Percentiles rank a stretch among this genome's conserved stretches.
Conservation (phyloP, 2,329 filamentous ascomycete genomes). For the Graphiopsis chlorocephala region DNA sequence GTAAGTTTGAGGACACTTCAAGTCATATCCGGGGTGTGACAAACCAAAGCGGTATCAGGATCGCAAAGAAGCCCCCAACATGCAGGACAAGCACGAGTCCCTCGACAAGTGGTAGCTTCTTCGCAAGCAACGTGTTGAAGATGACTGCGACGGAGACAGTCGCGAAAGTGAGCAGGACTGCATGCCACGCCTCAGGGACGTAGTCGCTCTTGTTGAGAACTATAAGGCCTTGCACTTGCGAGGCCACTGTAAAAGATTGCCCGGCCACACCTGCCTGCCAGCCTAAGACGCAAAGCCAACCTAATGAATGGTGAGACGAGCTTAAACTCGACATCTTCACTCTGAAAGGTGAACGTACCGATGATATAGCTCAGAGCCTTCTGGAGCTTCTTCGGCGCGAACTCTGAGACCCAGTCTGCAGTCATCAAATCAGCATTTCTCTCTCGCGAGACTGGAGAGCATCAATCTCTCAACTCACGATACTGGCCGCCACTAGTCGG, state of each 20-base stretch:
- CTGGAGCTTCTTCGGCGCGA: background rate
- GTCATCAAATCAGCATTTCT: slow-evolving; percentile 10
- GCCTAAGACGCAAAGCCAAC: slow-evolving; percentile 36
- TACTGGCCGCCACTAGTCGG: slow-evolving; percentile 2
- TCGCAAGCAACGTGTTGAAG: slow-evolving; percentile 46
- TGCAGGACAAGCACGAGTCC: slow-evolving; percentile 49
- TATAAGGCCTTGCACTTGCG: slow-evolving; percentile 34
- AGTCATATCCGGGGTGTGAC: slow-evolving; percentile 41
- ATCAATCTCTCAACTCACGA: background rate
- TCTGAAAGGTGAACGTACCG: background rate
- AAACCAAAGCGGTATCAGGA: slow-evolving; percentile 47
- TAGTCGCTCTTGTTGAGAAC: slow-evolving; percentile 38
- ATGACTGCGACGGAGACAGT: slow-evolving; percentile 36
- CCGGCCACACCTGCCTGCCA: slow-evolving; percentile 36
- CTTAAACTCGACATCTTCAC: background rate
- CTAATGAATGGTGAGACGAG: background rate
- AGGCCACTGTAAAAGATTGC: slow-evolving; percentile 42
- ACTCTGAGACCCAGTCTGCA: background rate
- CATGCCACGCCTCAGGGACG: slow-evolving; percentile 45
- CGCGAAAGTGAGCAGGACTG: slow-evolving; percentile 48
- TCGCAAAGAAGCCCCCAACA: slow-evolving; percentile 52
- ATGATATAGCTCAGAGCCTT: background rate
- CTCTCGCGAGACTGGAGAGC: background rate
- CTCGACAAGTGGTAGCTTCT: slow-evolving; percentile 47
- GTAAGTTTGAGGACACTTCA: slow-evolving; percentile 44